Evolutionary conservation across 23 red algal species (phyloP).

Genomic region (Agarophyton chilense): DNA sequence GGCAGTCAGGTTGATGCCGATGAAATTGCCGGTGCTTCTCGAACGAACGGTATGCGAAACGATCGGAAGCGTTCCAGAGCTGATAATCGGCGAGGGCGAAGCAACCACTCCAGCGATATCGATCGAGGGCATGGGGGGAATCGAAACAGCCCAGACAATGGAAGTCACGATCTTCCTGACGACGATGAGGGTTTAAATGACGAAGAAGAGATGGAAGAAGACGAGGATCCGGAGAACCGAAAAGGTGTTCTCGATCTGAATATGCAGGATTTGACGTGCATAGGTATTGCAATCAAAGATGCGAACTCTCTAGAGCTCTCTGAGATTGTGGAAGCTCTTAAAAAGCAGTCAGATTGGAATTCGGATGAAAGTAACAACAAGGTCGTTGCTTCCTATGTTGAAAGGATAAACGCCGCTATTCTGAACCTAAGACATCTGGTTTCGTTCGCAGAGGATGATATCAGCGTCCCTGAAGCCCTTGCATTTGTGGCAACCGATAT

Average conservation of each 20-base stretch:
- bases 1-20: constrained; percentile 3
- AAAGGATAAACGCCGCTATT: constrained; percentile 15
- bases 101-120: constrained; percentile 15
- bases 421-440: constrained; percentile 8
- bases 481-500: constrained; percentile 62
- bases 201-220: constrained; percentile 26
- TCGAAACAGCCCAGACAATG: constrained; percentile 4
- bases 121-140: constrained; percentile 22
- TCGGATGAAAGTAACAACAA: constrained; percentile 19
- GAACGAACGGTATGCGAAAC: constrained; percentile 4
- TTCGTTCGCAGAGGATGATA: not conserved
- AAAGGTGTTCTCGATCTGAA: constrained; percentile 33
- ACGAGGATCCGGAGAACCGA: constrained; percentile 43
- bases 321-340: not conserved
- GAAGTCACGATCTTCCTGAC: not conserved
- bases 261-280: constrained; percentile 19
- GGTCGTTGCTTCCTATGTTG: constrained; percentile 21
- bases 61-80: constrained; percentile 44
- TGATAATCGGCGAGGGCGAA: constrained; percentile 21
- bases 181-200: constrained; percentile 33
- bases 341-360: constrained; percentile 8
- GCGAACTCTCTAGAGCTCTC: constrained; percentile 3
- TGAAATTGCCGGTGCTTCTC: not conserved
- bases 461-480: constrained; percentile 2
- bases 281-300: constrained; percentile 23